Base-by-base conservation (phyloP, 352 stramenopile species). In the Sclerospora graminicola region DNA sequence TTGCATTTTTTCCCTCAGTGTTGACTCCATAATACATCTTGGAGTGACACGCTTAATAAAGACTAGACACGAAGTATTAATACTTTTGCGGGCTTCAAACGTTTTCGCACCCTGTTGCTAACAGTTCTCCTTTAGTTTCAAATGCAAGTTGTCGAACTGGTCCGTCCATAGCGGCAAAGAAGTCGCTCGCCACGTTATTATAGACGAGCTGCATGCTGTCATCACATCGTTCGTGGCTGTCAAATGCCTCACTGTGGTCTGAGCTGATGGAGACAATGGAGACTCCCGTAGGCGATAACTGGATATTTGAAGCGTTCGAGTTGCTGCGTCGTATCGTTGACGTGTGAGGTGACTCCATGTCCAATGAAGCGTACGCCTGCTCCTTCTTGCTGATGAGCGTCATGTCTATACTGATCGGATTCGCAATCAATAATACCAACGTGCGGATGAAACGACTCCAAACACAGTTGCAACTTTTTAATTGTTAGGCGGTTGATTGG, bases 351-450 rank as follows among this genome's bases (percentile, higher is more conserved):
- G 69, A 73, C 34, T 88, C 68, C 51, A 88, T 54, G 26, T 88
- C 73, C 28, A 88, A 56, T 35, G 76, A 82, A 59, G 76, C 66
- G 54, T 88, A 88, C 35, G 66, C 64, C 50, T 84, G 68, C 18
- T 82, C 68, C 60, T 88, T 80, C 55, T 84, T 85, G 42, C 64
- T 68, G 2, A 70, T 50, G 27, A 84, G 66, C 58, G 83, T 84
- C 76, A 85, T 84, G 7, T 39, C 33, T 28, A 18, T 11, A 5
- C 13, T 6, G n/a, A 15, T 19, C 27, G 48, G 21, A 24, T 52
- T 27, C 26, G 43, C 15, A 38, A 20, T 41, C 16, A 26, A 14
- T 18, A 51, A n/a, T 16, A 28, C 14, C 9, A n/a, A 33, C 28
- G 13, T 9, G 9, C 28, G 4, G 28, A 13, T 9, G 4, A 33